Evolutionary conservation across 108 stramenopile species (phyloP), one percentile per base, ranked within the genome.

Genomic region (Stephanodiscus minutulus): DNA sequence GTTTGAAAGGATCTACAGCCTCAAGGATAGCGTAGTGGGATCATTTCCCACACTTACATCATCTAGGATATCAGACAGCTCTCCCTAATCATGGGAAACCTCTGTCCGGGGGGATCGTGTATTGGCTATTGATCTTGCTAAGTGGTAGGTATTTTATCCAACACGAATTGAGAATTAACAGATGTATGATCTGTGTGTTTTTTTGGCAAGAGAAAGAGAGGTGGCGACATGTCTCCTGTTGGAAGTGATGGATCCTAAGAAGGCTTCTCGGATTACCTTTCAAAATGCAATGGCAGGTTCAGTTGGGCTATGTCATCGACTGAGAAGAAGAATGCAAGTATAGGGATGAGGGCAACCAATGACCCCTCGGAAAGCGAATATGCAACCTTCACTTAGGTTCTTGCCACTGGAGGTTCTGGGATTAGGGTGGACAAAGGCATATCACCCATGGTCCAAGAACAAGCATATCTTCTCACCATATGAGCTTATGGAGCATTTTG

Each of bases 71-170:
- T n/a, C n/a, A n/a, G n/a, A n/a, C n/a, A n/a, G n/a, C n/a, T n/a
- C n/a, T n/a, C n/a, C n/a, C n/a, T n/a, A n/a, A n/a, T n/a, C n/a
- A n/a, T n/a, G n/a, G n/a, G n/a, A n/a, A n/a, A n/a, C n/a, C n/a
- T n/a, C n/a, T n/a, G n/a, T n/a, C 25, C 35, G 18, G 41, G 37
- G 12, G 10, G 54, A 56, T 39, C 54, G 37, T 43, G 54, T 56
- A n/a, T 21, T 56, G 10, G 53, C 13, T 10, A 68, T 68, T 17
- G 67, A 57, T 68, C 28, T 36, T 20, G 67, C 37, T n/a, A 68
- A 35, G 20, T 12, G 24, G 11, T 56, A 68, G 37, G 12, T 68
- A 22, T 68, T 68, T 21, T 68, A 41, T 24, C 37, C 67, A 22
- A 56, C 35, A 44, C 52, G 57, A 43, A 39, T 25, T 11, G 24